These are phyloP conservation scores for Ustilago bromivora DNA, from an alignment of 1,284 basidiomycete species.

Conservation along the genomic window DNA sequence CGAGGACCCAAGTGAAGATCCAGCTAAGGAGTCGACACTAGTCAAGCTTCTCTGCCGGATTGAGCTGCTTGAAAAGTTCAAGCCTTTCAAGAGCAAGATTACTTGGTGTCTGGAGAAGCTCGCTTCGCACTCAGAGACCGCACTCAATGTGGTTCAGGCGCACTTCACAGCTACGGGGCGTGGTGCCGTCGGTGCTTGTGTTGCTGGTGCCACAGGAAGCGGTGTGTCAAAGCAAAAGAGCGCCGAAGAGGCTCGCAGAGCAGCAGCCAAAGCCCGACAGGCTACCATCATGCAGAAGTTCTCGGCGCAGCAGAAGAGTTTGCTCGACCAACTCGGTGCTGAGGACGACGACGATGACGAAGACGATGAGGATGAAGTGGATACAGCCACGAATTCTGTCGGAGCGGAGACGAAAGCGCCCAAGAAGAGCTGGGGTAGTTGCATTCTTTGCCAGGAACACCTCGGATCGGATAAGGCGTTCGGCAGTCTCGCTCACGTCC, in stretches of 20 bases:
- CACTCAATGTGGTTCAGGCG: conserved; percentile 15
- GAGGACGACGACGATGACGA: conserved; percentile 62
- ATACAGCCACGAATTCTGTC: conserved; percentile 25
- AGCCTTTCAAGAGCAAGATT: conserved; percentile 56
- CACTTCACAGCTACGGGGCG: conserved; percentile 40
- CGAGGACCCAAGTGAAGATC: not conserved
- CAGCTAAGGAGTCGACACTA: conserved; percentile 26
- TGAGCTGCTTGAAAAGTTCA: conserved; percentile 53
- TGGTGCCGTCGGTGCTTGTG: conserved; percentile 21
- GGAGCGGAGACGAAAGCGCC: conserved; percentile 25
- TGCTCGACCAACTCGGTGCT: conserved; percentile 62
- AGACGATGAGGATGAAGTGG: conserved; percentile 46
- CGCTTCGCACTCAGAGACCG: conserved; percentile 20
- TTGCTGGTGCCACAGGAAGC: conserved; percentile 2
- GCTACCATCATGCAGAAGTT: conserved; percentile 68
- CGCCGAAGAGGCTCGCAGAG: conserved; percentile 55
- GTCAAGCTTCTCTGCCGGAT: conserved; percentile 52
- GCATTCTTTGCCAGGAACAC: conserved; percentile 98
- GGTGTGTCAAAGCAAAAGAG: conserved; percentile 23
- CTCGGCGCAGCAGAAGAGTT: conserved; percentile 65
- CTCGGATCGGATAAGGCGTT: conserved; percentile 81
- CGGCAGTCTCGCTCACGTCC: conserved; percentile 88
- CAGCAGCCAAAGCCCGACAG: conserved; percentile 65
- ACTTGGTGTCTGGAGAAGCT: conserved; percentile 58
- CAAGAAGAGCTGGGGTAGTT: conserved; percentile 76